These are phyloP conservation scores for Jimgerdemannia flammicorona DNA, from an alignment of 192 early-diverging fungal genomes.

Conservation along the genomic window DNA sequence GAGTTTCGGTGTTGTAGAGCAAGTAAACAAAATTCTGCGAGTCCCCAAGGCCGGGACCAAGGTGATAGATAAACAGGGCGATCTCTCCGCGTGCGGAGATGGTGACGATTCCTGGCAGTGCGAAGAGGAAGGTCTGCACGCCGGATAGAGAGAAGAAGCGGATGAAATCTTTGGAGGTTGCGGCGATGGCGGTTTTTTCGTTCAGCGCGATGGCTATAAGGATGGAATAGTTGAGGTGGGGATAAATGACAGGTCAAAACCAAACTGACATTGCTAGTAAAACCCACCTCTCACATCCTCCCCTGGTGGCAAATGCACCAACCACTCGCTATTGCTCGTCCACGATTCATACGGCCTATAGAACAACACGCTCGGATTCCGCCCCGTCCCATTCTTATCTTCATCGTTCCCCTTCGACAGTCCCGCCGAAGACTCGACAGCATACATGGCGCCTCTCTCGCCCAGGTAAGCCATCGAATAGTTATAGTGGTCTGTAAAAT, in stretches of 20 bases:
- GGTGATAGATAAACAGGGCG: constrained; percentile 32
- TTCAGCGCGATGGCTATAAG: constrained; percentile 69
- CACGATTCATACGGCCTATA: constrained; percentile 73
- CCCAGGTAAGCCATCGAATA: constrained; percentile 77
- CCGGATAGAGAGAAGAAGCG: constrained; percentile 79
- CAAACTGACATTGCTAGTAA: constrained; percentile 23
- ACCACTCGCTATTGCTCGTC: constrained; percentile 76
- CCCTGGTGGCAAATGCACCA: constrained; percentile 52
- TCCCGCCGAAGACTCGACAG: constrained; percentile 13
- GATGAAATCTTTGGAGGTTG: constrained; percentile 72
- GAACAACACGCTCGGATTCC: constrained; percentile 34
- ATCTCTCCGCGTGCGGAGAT: constrained; percentile 35
- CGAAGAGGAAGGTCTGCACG: constrained; percentile 70
- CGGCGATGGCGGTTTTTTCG: constrained; percentile 55
- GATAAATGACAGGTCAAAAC: background rate
- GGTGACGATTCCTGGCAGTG: constrained; percentile 50
- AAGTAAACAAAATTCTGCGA: constrained; percentile 58
- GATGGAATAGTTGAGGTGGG: background rate
- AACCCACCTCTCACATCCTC: constrained; percentile 52
- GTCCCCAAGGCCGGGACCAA: constrained; percentile 24
- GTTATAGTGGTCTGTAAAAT: constrained; percentile 77
- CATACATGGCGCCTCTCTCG: constrained; percentile 72
- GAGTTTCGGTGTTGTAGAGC: constrained; percentile 54
- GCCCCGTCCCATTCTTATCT: background rate
- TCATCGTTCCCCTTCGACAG: constrained; percentile 1